Percentiles rank a stretch among this genome's conserved stretches.
These are phyloP conservation scores for Plantago major DNA, from an alignment of 257 asterid species.

Conservation along the genomic window DNA sequence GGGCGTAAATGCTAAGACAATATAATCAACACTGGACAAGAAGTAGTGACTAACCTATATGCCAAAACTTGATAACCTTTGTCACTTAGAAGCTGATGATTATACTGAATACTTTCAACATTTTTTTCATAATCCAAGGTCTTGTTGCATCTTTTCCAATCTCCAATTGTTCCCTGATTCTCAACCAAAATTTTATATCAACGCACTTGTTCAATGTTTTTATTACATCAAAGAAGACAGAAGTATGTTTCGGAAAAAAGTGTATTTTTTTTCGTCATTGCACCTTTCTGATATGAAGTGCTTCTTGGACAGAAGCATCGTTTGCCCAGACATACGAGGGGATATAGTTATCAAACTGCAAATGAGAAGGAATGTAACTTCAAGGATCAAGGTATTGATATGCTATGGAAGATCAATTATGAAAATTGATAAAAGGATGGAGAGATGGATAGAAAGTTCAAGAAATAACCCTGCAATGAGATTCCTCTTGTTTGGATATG, in stretches of 20 bases:
- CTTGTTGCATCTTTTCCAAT: slow-evolving; percentile 36
- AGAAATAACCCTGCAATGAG: slow-evolving; percentile 35
- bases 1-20: background rate
- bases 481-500: slow-evolving; percentile 13
- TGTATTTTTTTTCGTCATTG: background rate
- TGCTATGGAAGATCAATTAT: too few species aligned
- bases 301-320: slow-evolving; percentile 30
- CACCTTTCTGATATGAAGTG: slow-evolving; percentile 45
- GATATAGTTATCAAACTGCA: slow-evolving; percentile 28
- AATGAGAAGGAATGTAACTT: background rate
- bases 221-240: background rate
- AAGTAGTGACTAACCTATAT: slow-evolving; percentile 31
- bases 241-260: background rate
- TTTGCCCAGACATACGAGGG: slow-evolving; percentile 39
- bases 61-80: slow-evolving; percentile 41
- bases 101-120: slow-evolving; percentile 16
- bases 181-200: background rate
- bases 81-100: slow-evolving; percentile 26
- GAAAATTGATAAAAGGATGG: background rate
- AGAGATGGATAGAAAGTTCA: background rate
- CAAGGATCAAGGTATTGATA: background rate
- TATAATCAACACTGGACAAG: too few species aligned
- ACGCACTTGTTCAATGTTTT: background rate
- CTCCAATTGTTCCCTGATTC: slow-evolving; percentile 30
- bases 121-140: slow-evolving; percentile 14